A percentile compares a stretch with the other conserved stretches of the same genome.
These are phyloP conservation scores for Phytopythium kandeliae DNA, from an alignment of 352 stramenopile genomes.

Conservation along the genomic window DNA sequence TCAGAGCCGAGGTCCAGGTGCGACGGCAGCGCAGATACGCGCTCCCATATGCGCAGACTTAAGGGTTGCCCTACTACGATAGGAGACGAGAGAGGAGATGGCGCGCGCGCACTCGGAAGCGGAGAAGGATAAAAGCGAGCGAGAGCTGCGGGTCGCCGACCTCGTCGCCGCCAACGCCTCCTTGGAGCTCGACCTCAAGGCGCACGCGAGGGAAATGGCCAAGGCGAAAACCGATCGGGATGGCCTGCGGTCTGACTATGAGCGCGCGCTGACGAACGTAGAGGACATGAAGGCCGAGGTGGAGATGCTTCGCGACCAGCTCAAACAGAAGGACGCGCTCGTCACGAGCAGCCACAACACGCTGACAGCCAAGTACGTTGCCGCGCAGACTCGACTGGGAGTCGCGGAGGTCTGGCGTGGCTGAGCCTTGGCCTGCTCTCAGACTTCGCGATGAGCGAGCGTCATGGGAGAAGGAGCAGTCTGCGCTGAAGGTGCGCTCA, in stretches of 20 bases:
- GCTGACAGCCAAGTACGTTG: constrained; percentile 39
- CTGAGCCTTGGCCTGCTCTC: neutral
- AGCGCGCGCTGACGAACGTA: constrained; percentile 54
- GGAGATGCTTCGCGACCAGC: constrained; percentile 55
- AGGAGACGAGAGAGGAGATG: constrained; percentile 54
- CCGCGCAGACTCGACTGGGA: neutral
- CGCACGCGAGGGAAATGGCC: constrained; percentile 31
- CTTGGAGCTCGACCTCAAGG: constrained; percentile 58
- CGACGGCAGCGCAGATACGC: neutral
- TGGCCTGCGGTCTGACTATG: constrained; percentile 36
- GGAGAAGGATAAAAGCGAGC: constrained; percentile 32
- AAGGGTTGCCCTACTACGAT: neutral
- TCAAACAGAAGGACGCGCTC: constrained; percentile 72
- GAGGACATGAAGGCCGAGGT: constrained; percentile 41
- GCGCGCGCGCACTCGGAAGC: constrained; percentile 23
- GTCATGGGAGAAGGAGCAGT: constrained; percentile 42
- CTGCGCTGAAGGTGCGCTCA: constrained; percentile 31
- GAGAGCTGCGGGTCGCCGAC: constrained; percentile 43
- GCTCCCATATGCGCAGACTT: neutral
- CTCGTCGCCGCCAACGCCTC: constrained; percentile 31
- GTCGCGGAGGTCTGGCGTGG: neutral
- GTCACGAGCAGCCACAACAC: constrained; percentile 55
- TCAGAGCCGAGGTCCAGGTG: constrained; percentile 61
- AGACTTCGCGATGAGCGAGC: constrained; percentile 59
- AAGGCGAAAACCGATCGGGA: constrained; percentile 48